Base-by-base conservation (phyloP, 2,329 filamentous ascomycete genomes). In the Epichloe coenophiala region DNA sequence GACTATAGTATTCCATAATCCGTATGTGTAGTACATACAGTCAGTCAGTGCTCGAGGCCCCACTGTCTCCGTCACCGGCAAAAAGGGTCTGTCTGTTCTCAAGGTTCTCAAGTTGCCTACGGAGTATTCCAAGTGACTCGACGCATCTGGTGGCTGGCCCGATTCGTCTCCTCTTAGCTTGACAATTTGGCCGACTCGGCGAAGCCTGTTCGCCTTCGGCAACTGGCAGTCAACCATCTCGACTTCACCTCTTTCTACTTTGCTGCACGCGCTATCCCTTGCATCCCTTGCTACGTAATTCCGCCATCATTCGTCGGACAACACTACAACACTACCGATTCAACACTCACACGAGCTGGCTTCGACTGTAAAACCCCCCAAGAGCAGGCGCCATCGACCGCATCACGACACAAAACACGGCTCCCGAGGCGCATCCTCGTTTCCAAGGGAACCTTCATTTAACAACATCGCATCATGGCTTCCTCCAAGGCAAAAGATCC, bases 401-500 rank as follows among this genome's bases (percentile, higher is more conserved):
- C 33, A 37, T 23, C 6, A 38, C 38, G 21, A 45, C 12, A 19
- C 8, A 21, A 23, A 42, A 17, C 33, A 38, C 44, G n/a, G 27
- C 21, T 41, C 39, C n/a, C 40, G 33, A 47, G 17, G 40, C 50
- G 46, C 50, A 41, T 45, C 42, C 9, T 31, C n/a, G 8, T 35
- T 8, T 23, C 23, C 27, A 31, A 17, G 8, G 17, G 9, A 27
- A 27, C 13, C 33, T 19, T n/a, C 17, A 45, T 19, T n/a, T 17
- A 17, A 19, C 43, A 21, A 48, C 51, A 47, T 35, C 31, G 39
- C 42, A 37, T 66, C 48, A 57, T 53, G 19, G 21, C 48, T 15
- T 46, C 61, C 15, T 57, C 62, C 49, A 57, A 61, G 49, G 56
- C 64, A 49, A 63, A 65, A 53, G 66, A 71, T 48, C 64, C 72